These are phyloP conservation scores for Solanum corneliomulleri DNA, from an alignment of 257 asterid species.

Conservation along the genomic window DNA sequence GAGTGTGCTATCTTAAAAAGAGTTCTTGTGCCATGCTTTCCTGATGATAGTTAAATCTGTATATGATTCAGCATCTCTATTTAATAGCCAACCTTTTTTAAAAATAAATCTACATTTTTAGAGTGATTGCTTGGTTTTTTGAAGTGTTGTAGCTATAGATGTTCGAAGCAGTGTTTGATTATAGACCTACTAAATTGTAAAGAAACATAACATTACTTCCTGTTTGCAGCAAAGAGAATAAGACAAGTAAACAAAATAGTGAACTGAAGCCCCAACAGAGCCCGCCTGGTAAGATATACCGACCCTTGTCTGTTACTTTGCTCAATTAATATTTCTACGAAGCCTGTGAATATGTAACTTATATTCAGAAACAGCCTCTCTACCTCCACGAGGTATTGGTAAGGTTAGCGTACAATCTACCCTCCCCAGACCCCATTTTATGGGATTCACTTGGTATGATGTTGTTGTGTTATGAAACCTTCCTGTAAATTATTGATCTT, in stretches of 20 bases:
- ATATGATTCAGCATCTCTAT: neutral
- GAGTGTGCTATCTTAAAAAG: neutral
- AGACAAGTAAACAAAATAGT: constrained; percentile 24
- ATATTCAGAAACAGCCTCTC: neutral
- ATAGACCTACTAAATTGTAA: neutral
- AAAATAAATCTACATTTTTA: neutral
- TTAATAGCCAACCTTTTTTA: neutral
- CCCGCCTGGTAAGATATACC: constrained; percentile 43
- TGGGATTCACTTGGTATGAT: no score
- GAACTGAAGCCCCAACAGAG: constrained; percentile 56
- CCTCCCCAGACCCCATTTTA: no score
- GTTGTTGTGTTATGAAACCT: neutral
- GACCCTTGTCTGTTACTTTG: neutral
- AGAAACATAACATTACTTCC: neutral
- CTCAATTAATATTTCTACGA: neutral
- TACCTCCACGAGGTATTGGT: neutral
- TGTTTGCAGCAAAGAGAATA: constrained; percentile 65
- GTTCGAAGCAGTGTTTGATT: neutral
- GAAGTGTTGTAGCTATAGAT: neutral
- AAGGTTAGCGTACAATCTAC: neutral
- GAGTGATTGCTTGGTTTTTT: neutral
- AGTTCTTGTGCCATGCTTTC: neutral
- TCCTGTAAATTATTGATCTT: neutral
- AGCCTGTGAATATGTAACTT: neutral
- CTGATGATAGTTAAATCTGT: neutral